These are phyloP conservation scores for Colletotrichum sp. DNA, from an alignment of 2,329 filamentous ascomycete genomes.

Conservation along the genomic window DNA sequence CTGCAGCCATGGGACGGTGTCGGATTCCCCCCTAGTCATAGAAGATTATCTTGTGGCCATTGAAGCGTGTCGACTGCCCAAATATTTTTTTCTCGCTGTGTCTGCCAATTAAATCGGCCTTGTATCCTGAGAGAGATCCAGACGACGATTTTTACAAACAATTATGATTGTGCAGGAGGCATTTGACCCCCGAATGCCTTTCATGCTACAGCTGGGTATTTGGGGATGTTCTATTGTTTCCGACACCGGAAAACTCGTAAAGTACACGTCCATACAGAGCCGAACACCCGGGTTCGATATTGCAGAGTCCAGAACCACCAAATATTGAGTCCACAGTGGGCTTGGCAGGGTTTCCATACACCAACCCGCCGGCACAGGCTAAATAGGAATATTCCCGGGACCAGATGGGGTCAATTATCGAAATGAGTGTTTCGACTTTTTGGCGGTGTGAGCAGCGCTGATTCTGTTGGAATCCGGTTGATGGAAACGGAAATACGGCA, in stretches of 20 bases:
- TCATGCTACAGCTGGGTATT: background rate
- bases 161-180: background rate
- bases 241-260: background rate
- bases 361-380: background rate
- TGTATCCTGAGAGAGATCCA: fast-evolving
- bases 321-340: background rate
- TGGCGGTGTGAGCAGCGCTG: background rate
- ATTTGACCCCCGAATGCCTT: background rate
- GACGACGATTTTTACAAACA: background rate
- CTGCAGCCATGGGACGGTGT: background rate
- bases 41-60: background rate
- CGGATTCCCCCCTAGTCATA: background rate
- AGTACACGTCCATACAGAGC: background rate
- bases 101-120: background rate
- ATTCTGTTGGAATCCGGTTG: background rate
- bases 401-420: background rate
- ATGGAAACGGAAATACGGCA: background rate
- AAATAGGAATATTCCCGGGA: background rate
- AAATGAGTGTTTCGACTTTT: background rate
- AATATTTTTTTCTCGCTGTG: background rate
- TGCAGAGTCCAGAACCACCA: background rate
- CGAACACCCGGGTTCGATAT: background rate
- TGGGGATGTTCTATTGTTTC: background rate
- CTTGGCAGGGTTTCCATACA: background rate
- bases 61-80: background rate